These are phyloP conservation scores for Populus tomentosa DNA, from an alignment of 441 rosid species.

Conservation along the genomic window DNA sequence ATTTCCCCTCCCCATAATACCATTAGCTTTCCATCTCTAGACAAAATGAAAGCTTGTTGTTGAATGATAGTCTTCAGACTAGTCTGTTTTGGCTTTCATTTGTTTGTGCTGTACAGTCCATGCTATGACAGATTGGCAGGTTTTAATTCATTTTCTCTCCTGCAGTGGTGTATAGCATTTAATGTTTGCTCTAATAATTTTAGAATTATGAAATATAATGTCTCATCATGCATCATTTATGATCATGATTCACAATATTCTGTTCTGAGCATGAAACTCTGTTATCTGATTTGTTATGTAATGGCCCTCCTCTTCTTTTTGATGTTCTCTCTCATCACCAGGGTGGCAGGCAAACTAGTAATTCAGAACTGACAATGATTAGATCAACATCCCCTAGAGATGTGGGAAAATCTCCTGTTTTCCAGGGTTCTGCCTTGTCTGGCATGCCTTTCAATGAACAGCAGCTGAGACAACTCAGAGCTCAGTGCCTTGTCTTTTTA, in stretches of 20 bases:
- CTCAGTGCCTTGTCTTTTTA: too few relatives aligned
- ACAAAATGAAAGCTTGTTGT: background rate
- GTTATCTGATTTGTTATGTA: background rate
- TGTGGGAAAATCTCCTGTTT: conserved; percentile 60
- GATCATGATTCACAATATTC: background rate
- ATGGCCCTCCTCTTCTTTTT: background rate
- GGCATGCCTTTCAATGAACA: conserved; percentile 84
- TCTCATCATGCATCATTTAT: conserved; percentile 1
- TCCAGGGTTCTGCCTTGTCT: conserved; percentile 36
- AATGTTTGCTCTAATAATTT: background rate
- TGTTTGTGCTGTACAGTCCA: background rate
- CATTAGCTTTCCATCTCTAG: background rate
- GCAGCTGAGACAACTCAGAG: conserved; percentile 91
- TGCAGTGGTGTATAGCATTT: background rate
- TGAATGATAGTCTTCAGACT: background rate
- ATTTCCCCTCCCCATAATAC: background rate
- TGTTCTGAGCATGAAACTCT: background rate
- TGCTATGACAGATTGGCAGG: background rate
- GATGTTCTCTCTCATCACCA: conserved; percentile 19
- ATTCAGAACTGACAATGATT: conserved; percentile 41
- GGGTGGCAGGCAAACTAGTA: conserved; percentile 52
- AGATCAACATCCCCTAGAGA: conserved; percentile 55
- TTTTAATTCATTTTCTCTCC: background rate
- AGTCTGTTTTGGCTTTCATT: background rate
- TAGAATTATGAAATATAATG: background rate